These are phyloP conservation scores for Thermomucor indicae-seudaticae DNA, from an alignment of 371 early-diverging fungal species.

Conservation along the genomic window DNA sequence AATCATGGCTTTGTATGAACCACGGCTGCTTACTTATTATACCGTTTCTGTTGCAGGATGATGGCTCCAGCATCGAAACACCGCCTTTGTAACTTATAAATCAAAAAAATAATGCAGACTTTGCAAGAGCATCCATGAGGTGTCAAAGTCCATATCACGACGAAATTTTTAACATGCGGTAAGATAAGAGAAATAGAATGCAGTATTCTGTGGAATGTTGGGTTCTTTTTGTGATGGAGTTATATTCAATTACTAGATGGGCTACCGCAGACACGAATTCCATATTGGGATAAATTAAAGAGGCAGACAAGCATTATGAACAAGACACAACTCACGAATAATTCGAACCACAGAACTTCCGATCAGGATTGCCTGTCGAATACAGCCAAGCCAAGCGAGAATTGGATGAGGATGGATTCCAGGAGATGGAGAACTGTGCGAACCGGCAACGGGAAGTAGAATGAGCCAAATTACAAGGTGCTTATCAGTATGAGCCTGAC, in stretches of 20 bases:
- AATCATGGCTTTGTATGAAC: background rate
- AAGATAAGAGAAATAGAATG: background rate
- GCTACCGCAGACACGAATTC: slow-evolving; percentile 84
- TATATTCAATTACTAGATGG: slow-evolving; percentile 67
- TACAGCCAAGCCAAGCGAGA: slow-evolving; percentile 31
- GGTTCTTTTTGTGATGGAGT: background rate
- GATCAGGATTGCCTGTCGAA: slow-evolving; percentile 63
- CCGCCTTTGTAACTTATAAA: slow-evolving; percentile 79
- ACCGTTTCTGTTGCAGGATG: slow-evolving; percentile 55
- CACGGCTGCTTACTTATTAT: background rate
- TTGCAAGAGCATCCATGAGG: slow-evolving; percentile 89
- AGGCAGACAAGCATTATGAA: slow-evolving; percentile 9
- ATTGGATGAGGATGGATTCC: slow-evolving; percentile 34
- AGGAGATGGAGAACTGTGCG: slow-evolving; percentile 26
- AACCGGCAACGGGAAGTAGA: slow-evolving; percentile 39
- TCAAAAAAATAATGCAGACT: slow-evolving; percentile 73
- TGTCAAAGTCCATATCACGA: slow-evolving; percentile 73
- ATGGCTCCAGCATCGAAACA: slow-evolving; percentile 64
- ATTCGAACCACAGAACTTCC: slow-evolving; percentile 43
- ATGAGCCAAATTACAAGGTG: slow-evolving; percentile 2
- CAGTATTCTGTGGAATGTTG: background rate
- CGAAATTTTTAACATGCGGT: slow-evolving; percentile 48
- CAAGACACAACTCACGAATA: background rate
- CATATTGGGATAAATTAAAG: slow-evolving; percentile 38
- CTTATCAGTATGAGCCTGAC: slow-evolving; percentile 14